Base-by-base conservation (phyloP, 192 early-diverging fungal species). In the Backusella tarrabulga region DNA sequence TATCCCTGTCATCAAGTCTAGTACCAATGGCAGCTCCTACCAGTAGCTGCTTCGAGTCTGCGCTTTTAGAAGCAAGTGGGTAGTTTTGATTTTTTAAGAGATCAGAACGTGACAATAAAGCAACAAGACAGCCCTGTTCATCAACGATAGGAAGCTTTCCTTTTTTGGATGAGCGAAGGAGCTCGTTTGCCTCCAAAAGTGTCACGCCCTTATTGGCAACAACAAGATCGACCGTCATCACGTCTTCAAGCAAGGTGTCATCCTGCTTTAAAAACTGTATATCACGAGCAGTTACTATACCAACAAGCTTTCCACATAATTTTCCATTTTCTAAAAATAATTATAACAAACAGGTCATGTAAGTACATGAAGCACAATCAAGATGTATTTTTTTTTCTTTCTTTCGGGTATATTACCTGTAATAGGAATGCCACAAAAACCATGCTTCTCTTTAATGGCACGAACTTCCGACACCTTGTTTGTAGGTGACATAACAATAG, bases 81-180 rank as follows among this genome's bases (percentile, higher is more conserved):
- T 93, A 98, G 86, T 96, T 95, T 78, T 95, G 90, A 87, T 97
- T 96, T 91, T 99, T 99, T 82, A 98, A 90, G 79, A 99, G 87
- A 88, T 99, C 97, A 32, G 95, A 96, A 73, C 97, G 94, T 23
- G 97, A 89, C 21, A 99, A 89, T 77, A 99, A 88, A 38, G 97
- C 93, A 29, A 95, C 95, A 42, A 99, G 90, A 84, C 91, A 87
- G 69, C 92, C 92, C 14, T 93, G 46, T 29, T 83, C 84, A 83
- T 99, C 94, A 71, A 99, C 92, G 71, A 99, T 97, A 34, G 96
- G 97, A 63, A 99, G 90, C 87, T 99, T 99, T 77, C 97, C 97
- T 87, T 98, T 98, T 87, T 95, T 94, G 79, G 95, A 97, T 38
- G 87, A 86, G 66, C 91, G 87, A 76, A 99, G 87, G 71, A 98